A percentile compares a stretch with the other conserved stretches of the same genome.
These are phyloP conservation scores for Blepharisma undulans DNA, from an alignment of 169 alveolate genomes.

Conservation along the genomic window DNA sequence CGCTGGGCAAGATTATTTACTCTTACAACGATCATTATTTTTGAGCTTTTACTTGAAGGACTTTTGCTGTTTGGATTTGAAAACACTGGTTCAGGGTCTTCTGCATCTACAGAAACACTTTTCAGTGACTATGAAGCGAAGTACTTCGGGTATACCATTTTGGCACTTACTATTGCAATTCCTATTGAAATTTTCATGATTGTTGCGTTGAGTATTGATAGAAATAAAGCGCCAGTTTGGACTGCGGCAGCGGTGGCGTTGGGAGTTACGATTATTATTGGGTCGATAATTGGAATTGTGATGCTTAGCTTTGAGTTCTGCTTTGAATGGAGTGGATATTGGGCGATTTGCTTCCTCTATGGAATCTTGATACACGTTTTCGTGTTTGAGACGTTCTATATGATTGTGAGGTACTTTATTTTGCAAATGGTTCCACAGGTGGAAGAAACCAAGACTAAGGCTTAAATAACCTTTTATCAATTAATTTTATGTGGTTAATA, in stretches of 20 bases:
- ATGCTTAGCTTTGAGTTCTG: not conserved
- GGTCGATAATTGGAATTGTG: not conserved
- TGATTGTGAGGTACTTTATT: not conserved
- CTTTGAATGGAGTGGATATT: conserved; percentile 15
- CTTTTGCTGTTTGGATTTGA: not conserved
- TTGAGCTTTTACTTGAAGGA: not conserved
- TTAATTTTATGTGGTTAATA: too few species aligned
- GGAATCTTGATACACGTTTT: not conserved
- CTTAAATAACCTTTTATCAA: not conserved
- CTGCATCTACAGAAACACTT: not conserved
- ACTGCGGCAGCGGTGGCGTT: not conserved
- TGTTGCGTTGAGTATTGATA: not conserved
- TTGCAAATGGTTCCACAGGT: not conserved
- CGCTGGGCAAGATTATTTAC: not conserved
- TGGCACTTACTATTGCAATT: not conserved
- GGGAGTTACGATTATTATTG: not conserved
- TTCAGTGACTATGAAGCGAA: not conserved
- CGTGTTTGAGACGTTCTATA: not conserved
- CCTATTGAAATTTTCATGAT: not conserved
- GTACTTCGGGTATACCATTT: conserved; percentile 23
- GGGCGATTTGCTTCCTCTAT: not conserved
- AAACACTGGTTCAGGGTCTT: not conserved
- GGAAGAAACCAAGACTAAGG: not conserved
- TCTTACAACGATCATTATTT: not conserved
- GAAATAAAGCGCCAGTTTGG: not conserved